Base-by-base conservation (phyloP, 257 asterid species). In the Salvia hispanica region DNA sequence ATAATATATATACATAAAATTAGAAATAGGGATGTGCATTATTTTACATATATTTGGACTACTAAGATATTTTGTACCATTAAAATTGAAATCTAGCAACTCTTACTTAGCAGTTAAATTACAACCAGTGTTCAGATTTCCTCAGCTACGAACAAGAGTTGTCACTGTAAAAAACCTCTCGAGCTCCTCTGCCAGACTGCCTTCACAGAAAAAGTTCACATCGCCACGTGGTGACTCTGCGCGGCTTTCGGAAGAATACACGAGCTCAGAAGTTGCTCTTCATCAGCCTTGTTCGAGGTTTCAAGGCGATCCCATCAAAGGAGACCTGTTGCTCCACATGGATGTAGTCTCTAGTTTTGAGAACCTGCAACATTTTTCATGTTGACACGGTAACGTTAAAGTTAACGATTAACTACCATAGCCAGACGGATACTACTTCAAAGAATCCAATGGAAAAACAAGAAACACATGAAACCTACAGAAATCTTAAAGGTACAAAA, bases 331-430 rank as follows among this genome's bases (percentile, higher is more conserved):
- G 86, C 77, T 84, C 89, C 15, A 81, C 89, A 7, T 81, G 81
- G 70, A 84, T 69, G 73, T 77, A 79, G 74, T 84, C 87, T 70
- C 85, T 71, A 11, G 89, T 84, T 75, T 84, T 84, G 14, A 84
- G 89, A 70, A 84, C 89, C 89, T 84, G 80, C 7, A 25, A 58
- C 9, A n/a, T 33, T 4, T 52, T 51, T 52, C 42, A 36, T 10
- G 51, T 60, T 55, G 4, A 68, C 7, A 16, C 14, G 14, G 25
- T 18, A 36, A 21, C 2, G 15, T 18, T 39, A 5, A 43, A 42
- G 28, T 21, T 16, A 36, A 21, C 3, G 15, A 43, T 39, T 10
- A 43, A 42, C n/a, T 4, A 4, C 9, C 39, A 43, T 11, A 40
- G 18, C 54, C 4, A 61, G 18, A 8, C 62, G 12, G 9, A 10